phyloP scores from a whole-genome alignment of 352 stramenopile species.

The Plasmopara halstedii region DNA sequence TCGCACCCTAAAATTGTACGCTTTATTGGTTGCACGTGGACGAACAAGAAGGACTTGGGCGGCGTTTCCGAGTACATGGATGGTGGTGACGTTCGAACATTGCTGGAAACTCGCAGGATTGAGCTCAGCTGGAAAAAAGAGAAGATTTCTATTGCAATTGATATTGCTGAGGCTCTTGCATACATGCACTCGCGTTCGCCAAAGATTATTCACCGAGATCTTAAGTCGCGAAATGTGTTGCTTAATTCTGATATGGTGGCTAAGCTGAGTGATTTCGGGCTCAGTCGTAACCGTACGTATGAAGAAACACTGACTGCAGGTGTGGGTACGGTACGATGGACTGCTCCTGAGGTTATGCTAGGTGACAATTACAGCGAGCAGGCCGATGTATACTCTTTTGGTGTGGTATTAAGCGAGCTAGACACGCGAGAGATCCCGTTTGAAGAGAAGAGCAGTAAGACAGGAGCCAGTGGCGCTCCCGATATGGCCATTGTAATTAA shows the following conservation, averaged over 20 bases:
- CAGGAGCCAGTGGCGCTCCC: conserved; percentile 36
- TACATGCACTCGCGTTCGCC: conserved; percentile 82
- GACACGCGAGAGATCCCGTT: conserved; percentile 85
- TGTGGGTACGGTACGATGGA: conserved; percentile 82
- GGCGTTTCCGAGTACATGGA: conserved; percentile 85
- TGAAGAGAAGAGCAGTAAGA: conserved; percentile 75
- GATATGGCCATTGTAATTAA: conserved; percentile 86
- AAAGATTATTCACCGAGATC: conserved; percentile 79
- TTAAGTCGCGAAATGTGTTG: conserved; percentile 81
- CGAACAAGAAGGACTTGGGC: conserved; percentile 62
- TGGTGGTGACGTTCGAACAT: conserved; percentile 70
- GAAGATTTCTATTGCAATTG: conserved; percentile 81
- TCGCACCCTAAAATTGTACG: conserved; percentile 77
- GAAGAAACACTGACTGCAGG: conserved; percentile 78
- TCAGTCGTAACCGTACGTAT: conserved; percentile 79
- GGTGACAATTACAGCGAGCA: conserved; percentile 83
- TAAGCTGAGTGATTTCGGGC: conserved; percentile 81
- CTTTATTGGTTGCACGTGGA: conserved; percentile 84
- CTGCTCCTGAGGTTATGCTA: conserved; percentile 81
- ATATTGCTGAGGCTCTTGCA: conserved; percentile 67
- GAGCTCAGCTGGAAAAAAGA: conserved; percentile 73
- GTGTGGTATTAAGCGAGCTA: conserved; percentile 79
- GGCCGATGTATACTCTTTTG: conserved; percentile 85
- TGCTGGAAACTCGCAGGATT: conserved; percentile 77
- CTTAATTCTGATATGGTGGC: conserved; percentile 71